Evolutionary conservation across 148 eudicot species (phyloP).

Genomic region (Rhododendron williamsianum): DNA sequence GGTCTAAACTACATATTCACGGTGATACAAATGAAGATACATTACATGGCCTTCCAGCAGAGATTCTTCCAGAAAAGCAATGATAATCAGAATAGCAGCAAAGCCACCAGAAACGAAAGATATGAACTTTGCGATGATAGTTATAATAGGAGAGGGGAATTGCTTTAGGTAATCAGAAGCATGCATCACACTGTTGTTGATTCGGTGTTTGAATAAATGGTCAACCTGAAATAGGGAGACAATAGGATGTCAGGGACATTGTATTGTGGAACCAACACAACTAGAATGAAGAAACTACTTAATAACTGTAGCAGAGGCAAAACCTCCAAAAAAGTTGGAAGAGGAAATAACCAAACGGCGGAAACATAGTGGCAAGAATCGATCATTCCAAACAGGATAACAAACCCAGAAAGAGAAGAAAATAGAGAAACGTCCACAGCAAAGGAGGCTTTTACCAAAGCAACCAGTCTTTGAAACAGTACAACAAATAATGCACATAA

Average conservation of each 20-base stretch:
- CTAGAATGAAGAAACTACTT: neutral
- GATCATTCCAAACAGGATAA: neutral
- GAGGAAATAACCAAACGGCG: neutral
- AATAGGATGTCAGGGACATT: neutral
- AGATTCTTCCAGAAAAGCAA: slow-evolving; percentile 90
- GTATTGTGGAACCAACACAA: neutral
- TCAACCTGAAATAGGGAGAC: slow-evolving; percentile 56
- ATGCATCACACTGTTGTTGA: slow-evolving; percentile 62
- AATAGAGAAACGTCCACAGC: neutral
- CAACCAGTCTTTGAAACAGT: neutral
- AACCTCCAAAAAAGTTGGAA: neutral
- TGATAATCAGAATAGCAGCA: slow-evolving; percentile 88
- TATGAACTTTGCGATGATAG: slow-evolving; percentile 79
- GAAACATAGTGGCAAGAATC: neutral
- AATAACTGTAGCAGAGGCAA: neutral
- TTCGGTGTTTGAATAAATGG: slow-evolving; percentile 88
- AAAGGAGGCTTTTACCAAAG: neutral
- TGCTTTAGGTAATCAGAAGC: slow-evolving; percentile 93
- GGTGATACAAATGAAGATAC: slow-evolving; percentile 3
- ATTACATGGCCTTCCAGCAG: slow-evolving; percentile 98
- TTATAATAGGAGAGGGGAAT: slow-evolving; percentile 81
- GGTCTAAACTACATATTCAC: neutral
- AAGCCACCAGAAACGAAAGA: slow-evolving; percentile 90
- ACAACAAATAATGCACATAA: neutral
- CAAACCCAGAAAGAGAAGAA: slow-evolving; percentile 1